Evolutionary conservation across 305 asterid genomes (phyloP).

Genomic region (Fraxinus velutina): DNA sequence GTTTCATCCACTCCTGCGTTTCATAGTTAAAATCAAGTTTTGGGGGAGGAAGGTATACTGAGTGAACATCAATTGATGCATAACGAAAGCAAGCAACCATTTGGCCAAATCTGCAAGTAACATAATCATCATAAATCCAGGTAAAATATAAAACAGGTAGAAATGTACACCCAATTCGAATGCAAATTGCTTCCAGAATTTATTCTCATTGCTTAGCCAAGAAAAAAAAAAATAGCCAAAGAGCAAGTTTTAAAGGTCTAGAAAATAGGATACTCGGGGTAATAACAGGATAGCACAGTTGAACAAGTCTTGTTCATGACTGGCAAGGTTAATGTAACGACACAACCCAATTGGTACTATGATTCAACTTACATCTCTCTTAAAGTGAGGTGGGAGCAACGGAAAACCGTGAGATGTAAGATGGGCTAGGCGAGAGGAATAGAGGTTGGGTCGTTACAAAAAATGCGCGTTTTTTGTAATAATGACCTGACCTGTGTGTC

Average conservation of each 20-base stretch:
- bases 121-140: conserved; percentile 23
- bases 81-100: conserved; percentile 99
- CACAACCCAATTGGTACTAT: neutral
- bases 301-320: neutral
- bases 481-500: neutral
- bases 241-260: conserved; percentile 3
- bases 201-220: conserved; percentile 7
- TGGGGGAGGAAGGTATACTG: conserved; percentile 88
- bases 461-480: neutral
- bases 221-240: neutral
- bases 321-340: neutral
- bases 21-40: conserved; percentile 76
- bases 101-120: conserved; percentile 69
- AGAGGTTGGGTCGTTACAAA: neutral
- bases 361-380: neutral
- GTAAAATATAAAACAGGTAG: conserved; percentile 9
- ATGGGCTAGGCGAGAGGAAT: neutral
- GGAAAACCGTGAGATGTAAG: neutral
- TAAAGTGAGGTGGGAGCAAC: neutral
- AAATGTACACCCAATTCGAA: neutral
- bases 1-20: conserved; percentile 78
- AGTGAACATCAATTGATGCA: conserved; percentile 91
- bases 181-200: neutral
- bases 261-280: conserved; percentile 12
- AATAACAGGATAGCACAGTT: conserved; percentile 4